These are phyloP conservation scores for Astrothelium macrocarpum DNA, from an alignment of 495 filamentous ascomycete genomes.

Conservation along the genomic window DNA sequence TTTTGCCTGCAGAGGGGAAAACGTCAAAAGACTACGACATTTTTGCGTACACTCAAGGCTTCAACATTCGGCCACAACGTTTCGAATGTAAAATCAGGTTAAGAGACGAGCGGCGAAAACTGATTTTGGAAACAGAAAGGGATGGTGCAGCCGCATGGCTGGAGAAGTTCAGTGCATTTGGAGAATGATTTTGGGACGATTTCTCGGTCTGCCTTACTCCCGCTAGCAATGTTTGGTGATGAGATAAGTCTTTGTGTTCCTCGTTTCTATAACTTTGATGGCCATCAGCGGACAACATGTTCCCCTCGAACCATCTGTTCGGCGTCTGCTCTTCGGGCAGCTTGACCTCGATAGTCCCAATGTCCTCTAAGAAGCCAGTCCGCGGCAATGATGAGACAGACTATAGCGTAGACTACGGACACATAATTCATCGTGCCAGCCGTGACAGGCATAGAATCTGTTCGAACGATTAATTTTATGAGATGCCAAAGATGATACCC, in stretches of 20 bases:
- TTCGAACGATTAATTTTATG: background rate
- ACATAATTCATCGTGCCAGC: conserved; percentile 29
- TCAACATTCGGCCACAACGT: conserved; percentile 28
- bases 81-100: conserved; percentile 28
- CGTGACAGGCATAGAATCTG: conserved; percentile 17
- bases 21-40: conserved; percentile 22
- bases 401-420: conserved; percentile 20
- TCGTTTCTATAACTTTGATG: background rate
- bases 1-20: conserved; percentile 19
- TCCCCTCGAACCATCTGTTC: background rate
- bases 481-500: background rate
- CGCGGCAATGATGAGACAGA: conserved; percentile 20
- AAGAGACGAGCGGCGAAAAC: conserved; percentile 22
- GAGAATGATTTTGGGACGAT: conserved; percentile 11
- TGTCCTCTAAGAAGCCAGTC: conserved; percentile 22
- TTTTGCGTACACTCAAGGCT: conserved; percentile 32
- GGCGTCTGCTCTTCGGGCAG: background rate
- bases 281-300: background rate
- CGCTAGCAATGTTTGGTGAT: background rate
- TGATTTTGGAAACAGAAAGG: conserved; percentile 22
- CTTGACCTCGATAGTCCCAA: conserved; percentile 17
- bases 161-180: conserved; percentile 28
- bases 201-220: background rate
- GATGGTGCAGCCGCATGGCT: conserved; percentile 21
- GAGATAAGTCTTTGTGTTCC: too few species aligned